phyloP scores from a whole-genome alignment of 1,284 basidiomycete genomes.

The Heterobasidion irregulare region DNA sequence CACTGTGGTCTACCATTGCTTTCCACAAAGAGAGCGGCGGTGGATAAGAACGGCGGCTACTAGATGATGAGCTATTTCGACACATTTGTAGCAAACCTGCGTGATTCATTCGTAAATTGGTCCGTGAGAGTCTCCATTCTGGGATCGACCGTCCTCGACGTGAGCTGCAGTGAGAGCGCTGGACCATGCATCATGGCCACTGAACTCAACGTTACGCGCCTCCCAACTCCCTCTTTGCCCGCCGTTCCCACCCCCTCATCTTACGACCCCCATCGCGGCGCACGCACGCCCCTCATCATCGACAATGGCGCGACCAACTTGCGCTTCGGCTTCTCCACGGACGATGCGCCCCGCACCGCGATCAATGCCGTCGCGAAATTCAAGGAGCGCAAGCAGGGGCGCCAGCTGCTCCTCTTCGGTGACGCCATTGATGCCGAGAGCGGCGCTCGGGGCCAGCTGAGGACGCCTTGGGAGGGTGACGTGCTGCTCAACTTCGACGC shows the following conservation, averaged over 20 bases:
- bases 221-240: constrained; percentile 18
- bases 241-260: constrained; percentile 16
- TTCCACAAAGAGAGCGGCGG: too few relatives aligned
- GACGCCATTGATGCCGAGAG: constrained; percentile 80
- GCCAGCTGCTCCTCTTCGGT: constrained; percentile 77
- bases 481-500: constrained; percentile 85
- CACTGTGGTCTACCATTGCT: too few relatives aligned
- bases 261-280: constrained; percentile 14
- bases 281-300: constrained; percentile 64
- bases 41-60: too few relatives aligned
- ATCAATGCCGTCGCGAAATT: constrained; percentile 78
- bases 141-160: too few relatives aligned
- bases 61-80: too few relatives aligned
- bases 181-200: not conserved
- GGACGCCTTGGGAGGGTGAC: constrained; percentile 86
- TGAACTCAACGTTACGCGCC: constrained; percentile 16
- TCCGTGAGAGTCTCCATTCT: too few relatives aligned
- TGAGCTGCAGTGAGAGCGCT: too few relatives aligned
- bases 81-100: too few relatives aligned
- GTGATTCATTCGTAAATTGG: too few relatives aligned
- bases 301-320: constrained; percentile 89
- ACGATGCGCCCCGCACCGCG: constrained; percentile 42
- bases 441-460: constrained; percentile 68
- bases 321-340: constrained; percentile 80
- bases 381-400: constrained; percentile 81